Evolutionary conservation across 2,329 filamentous ascomycete species (phyloP).

Genomic region (Talaromyces sp.): DNA sequence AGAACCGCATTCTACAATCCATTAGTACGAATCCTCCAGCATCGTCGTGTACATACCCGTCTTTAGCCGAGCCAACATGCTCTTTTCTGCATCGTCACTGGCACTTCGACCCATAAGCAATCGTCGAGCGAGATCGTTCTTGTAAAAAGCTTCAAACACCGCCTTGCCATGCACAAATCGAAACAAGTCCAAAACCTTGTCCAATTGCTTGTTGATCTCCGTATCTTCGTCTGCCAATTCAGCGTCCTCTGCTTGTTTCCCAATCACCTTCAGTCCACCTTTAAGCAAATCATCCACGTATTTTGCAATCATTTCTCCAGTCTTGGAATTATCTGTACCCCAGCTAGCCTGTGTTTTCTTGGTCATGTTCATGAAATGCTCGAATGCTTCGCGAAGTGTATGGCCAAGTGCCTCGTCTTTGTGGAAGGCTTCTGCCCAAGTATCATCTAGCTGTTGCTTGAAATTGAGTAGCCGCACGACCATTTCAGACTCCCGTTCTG

Average conservation of each 20-base stretch:
- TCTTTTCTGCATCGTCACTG: slow-evolving; percentile 90
- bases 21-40: no score
- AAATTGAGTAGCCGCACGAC: slow-evolving; percentile 76
- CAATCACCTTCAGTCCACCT: slow-evolving; percentile 72
- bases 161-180: slow-evolving; percentile 96
- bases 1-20: slow-evolving; percentile 66
- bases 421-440: slow-evolving; percentile 72
- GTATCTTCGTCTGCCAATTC: slow-evolving; percentile 81
- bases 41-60: slow-evolving; percentile 45
- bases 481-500: slow-evolving; percentile 77
- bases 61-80: slow-evolving; percentile 88
- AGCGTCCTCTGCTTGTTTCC: slow-evolving; percentile 45
- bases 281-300: slow-evolving; percentile 87
- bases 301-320: slow-evolving; percentile 98
- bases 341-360: slow-evolving; percentile 68
- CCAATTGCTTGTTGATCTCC: slow-evolving; percentile 85
- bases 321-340: slow-evolving; percentile 83
- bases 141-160: slow-evolving; percentile 98
- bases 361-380: slow-evolving; percentile 84
- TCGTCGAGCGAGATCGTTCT: slow-evolving; percentile 87
- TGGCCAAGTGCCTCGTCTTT: slow-evolving; percentile 74
- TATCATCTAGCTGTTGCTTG: slow-evolving; percentile 72
- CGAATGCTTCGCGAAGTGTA: slow-evolving; percentile 78
- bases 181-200: slow-evolving; percentile 91
- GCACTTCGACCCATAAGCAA: slow-evolving; percentile 89